These are phyloP conservation scores for Diutina siamensis DNA, from an alignment of 1,139 yeast genomes.

Conservation along the genomic window DNA sequence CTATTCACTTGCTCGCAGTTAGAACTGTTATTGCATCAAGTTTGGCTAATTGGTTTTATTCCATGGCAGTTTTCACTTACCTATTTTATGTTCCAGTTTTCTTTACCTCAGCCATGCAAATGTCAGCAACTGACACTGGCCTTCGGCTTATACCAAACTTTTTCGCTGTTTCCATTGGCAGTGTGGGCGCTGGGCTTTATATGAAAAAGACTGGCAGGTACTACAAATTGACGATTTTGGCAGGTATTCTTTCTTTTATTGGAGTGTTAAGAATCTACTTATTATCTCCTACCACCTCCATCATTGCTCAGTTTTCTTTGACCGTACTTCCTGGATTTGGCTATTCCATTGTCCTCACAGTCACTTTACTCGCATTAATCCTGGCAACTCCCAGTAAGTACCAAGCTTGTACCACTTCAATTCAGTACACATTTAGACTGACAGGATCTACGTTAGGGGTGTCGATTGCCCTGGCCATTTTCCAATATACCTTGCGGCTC, in stretches of 20 bases:
- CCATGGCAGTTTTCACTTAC: constrained; percentile 43
- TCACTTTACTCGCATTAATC: constrained; percentile 55
- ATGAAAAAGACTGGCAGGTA: constrained; percentile 64
- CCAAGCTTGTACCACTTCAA: constrained; percentile 67
- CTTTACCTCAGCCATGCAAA: constrained; percentile 43
- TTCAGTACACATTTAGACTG: constrained; percentile 65
- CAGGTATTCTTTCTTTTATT: constrained; percentile 32
- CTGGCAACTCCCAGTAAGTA: constrained; percentile 48
- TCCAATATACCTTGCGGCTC: constrained; percentile 23
- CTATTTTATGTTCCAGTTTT: constrained; percentile 57
- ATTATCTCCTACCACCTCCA: constrained; percentile 32
- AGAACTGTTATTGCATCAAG: constrained; percentile 56
- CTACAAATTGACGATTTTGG: constrained; percentile 33
- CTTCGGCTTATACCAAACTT: constrained; percentile 53
- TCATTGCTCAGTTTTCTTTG: constrained; percentile 21
- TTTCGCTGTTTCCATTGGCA: constrained; percentile 58
- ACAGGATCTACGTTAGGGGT: constrained; percentile 69
- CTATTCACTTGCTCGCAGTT: constrained; percentile 40
- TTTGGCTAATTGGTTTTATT: constrained; percentile 54
- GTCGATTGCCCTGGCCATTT: constrained; percentile 54
- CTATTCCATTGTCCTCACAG: constrained; percentile 49
- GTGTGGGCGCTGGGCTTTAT: constrained; percentile 56
- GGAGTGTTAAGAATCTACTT: constrained; percentile 33
- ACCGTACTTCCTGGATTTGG: constrained; percentile 44
- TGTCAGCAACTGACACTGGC: constrained; percentile 51